Conservation (phyloP, 164 flowering plant genomes). For the Sedum album region DNA sequence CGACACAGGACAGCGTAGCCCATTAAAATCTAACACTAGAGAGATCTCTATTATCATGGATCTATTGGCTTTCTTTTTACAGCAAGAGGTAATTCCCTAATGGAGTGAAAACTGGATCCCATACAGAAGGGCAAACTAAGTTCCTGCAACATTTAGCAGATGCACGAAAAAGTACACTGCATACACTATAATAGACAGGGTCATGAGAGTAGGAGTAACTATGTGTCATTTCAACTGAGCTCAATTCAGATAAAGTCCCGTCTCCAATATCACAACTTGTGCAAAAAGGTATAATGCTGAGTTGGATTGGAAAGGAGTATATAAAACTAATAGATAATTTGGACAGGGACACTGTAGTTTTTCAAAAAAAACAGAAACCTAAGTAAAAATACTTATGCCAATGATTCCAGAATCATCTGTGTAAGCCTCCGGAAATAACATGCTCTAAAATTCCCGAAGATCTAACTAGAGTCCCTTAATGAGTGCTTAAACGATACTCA, state of each 20-base stretch:
- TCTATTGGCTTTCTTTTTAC: background rate
- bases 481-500: background rate
- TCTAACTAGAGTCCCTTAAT: background rate
- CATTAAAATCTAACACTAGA: background rate
- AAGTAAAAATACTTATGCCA: background rate
- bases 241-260: background rate
- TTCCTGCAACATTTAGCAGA: background rate
- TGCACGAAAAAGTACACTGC: background rate
- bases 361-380: background rate
- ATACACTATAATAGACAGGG: background rate
- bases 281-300: background rate
- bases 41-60: background rate
- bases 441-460: background rate
- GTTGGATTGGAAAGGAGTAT: background rate
- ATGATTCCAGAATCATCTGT: background rate
- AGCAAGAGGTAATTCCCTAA: background rate
- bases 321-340: background rate
- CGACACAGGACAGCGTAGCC: background rate
- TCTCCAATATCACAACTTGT: background rate
- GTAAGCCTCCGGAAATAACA: background rate
- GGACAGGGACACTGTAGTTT: background rate
- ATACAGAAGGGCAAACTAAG: background rate
- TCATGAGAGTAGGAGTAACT: background rate
- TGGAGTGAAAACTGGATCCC: constrained; percentile 6
- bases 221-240: background rate